Percentiles rank a stretch among this genome's conserved stretches.
phyloP scores from a whole-genome alignment of 1,284 basidiomycete genomes.

The Lignosus rhinocerotis region DNA sequence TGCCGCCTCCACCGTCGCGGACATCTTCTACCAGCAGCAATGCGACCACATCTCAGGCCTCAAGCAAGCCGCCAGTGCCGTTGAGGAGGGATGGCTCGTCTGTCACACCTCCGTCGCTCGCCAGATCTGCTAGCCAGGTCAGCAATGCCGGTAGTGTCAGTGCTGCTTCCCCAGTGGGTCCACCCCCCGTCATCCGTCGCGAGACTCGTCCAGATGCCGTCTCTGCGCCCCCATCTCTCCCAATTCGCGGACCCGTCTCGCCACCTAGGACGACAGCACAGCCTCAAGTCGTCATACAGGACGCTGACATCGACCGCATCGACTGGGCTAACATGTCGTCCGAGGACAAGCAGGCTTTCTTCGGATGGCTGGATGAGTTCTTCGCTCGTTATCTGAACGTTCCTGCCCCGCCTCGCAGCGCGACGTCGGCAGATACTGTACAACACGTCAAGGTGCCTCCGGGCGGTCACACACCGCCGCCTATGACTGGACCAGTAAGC shows the following conservation, averaged over 20 bases:
- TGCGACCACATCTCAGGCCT: not conserved
- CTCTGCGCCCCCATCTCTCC: slow-evolving; percentile 14
- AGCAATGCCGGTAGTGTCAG: slow-evolving; percentile 7
- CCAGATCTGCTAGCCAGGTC: slow-evolving; percentile 4
- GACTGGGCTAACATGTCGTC: slow-evolving; percentile 69
- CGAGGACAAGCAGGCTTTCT: slow-evolving; percentile 72
- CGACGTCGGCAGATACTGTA: slow-evolving; percentile 1
- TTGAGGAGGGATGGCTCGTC: slow-evolving; percentile 7
- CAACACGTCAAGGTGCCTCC: slow-evolving; percentile 8
- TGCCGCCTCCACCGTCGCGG: slow-evolving; percentile 23
- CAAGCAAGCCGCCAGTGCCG: slow-evolving; percentile 9
- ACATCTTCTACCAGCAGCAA: slow-evolving; percentile 10
- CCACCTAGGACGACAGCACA: not conserved
- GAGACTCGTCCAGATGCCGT: slow-evolving; percentile 26
- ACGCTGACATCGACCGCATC: slow-evolving; percentile 35
- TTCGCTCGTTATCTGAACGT: slow-evolving; percentile 49
- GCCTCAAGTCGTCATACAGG: not conserved
- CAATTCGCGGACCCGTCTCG: not conserved
- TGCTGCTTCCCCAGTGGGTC: slow-evolving; percentile 10
- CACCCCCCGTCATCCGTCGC: slow-evolving; percentile 22
- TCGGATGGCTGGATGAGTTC: slow-evolving; percentile 77
- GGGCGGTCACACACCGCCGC: slow-evolving; percentile 12
- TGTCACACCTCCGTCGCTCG: not conserved
- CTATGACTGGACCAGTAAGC: slow-evolving; percentile 17
- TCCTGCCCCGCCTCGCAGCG: slow-evolving; percentile 11